Base-by-base conservation (phyloP, 116 monocot genomes). In the Phalaenopsis hybrid region DNA sequence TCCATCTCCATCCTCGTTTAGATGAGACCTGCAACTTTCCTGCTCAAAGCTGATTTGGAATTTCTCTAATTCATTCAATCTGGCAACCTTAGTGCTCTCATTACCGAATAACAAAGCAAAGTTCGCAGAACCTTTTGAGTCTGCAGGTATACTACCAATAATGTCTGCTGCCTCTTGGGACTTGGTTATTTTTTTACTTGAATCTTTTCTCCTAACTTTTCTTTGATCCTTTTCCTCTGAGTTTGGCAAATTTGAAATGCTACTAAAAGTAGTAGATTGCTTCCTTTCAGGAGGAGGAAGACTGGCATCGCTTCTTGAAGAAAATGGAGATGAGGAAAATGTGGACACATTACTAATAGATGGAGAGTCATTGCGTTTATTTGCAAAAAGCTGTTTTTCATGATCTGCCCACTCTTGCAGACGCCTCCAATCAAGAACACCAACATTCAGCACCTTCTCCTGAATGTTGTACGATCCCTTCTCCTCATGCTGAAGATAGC, bases 381-480 rank as follows among this genome's bases (percentile, higher is more conserved):
- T 55, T 3, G 51, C 31, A 13, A 37, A 76, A 74, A 51, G 18
- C 61, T 21, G 46, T 79, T 57, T 84, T 61, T 79, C 81, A 57
- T 59, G 65, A 68, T 81, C 20, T 15, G 84, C 83, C 85, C 88
- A 90, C 76, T 85, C 87, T 77, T 88, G 87, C 10, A 94, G 91
- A 23, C 76, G 88, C 4, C 85, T 61, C 91, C 89, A 94, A 63
- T 94, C 91, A 48, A 91, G 87, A 79, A 94, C 91, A 45, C 94
- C 94, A 79, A 91, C 79, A 78, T 94, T 94, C 65, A 94, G 83
- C 82, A 89, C 94, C 78, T 87, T 94, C 57, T 49, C 84, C 51
- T 86, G 86, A 76, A 76, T 74, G 68, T 75, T 81, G 33, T 83
- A 78, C 68, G 81, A 82, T 8, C 31, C 37, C 10, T 80, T 79